Percentiles rank a stretch among this genome's conserved stretches.
These are phyloP conservation scores for Apiospora saccharicola DNA, from an alignment of 2,329 filamentous ascomycete genomes.

Conservation along the genomic window DNA sequence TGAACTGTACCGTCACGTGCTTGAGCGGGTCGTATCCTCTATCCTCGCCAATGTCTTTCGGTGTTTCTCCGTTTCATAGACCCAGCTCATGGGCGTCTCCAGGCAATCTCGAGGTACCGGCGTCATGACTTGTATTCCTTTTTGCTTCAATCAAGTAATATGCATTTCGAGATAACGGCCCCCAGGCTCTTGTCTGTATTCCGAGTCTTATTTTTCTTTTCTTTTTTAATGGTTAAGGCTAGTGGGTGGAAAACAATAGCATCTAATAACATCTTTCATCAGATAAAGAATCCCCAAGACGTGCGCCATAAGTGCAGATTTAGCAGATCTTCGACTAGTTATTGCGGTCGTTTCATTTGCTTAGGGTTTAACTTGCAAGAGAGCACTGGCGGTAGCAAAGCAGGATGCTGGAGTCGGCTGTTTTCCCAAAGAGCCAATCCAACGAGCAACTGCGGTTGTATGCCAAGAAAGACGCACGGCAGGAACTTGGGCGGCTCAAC, in stretches of 20 bases:
- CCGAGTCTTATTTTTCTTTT: too few relatives aligned
- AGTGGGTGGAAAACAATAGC: too few relatives aligned
- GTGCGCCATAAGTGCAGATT: background rate
- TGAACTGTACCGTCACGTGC: background rate
- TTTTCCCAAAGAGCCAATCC: background rate
- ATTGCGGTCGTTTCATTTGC: background rate
- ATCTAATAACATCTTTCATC: too few relatives aligned
- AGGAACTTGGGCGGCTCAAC: background rate
- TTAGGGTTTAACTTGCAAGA: background rate
- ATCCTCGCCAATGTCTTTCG: too few relatives aligned
- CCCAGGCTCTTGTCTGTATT: too few relatives aligned
- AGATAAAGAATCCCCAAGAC: background rate
- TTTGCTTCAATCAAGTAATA: background rate
- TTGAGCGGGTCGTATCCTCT: too few relatives aligned
- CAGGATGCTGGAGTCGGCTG: background rate
- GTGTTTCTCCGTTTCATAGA: background rate
- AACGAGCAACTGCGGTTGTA: background rate
- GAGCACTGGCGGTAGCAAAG: background rate
- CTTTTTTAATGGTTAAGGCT: too few relatives aligned
- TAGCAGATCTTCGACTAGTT: background rate
- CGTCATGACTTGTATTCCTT: background rate
- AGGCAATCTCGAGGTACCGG: background rate
- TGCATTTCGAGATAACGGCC: too few relatives aligned
- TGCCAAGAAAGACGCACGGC: constrained; percentile 1
- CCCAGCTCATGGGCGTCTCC: background rate